Evolutionary conservation across 768 basidiomycete species (phyloP), one percentile per base, ranked within the genome.

Genomic region (Lepiota brunneoincarnata): DNA sequence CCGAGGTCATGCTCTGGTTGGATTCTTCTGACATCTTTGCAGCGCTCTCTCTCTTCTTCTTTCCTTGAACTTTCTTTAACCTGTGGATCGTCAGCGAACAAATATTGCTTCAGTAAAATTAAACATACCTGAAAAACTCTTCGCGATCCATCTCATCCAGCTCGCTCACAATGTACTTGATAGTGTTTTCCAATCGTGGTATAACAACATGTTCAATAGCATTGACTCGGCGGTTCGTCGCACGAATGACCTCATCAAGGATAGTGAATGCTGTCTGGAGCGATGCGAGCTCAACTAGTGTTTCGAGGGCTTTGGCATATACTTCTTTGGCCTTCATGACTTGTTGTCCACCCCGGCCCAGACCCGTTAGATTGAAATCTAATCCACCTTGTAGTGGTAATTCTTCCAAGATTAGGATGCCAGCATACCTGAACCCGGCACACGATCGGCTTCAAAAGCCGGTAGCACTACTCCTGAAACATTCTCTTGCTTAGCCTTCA

Each of bases 141-240:
- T 93, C 91, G 58, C 93, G 82, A 71, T 99, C 97, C 94, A 97
- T 98, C 71, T 99, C 97, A 63, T 98, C 97, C 57, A 99, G 74
- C 67, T 99, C 97, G 54, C 93, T 96, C 64, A 93, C 80, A 67
- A 99, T 98, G 68, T 98, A 99, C 64, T 91, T 92, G 77, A 99
- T 93, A 12, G 97, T 98, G 70, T 98, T 98, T 42, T 98, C 96
- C 46, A 99, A 74, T 40, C 89, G 82, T 15, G 97, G 97, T 54
- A 99, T 98, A 62, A 99, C 78, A 59, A 99, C 86, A 67, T 99
- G 93, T 63, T 99, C 97, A 59, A 99, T 96, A 2, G 97, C 97
- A 65, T 99, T 99, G 37, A 99, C 97, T 58, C 97, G 86, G 48
- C 97, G 90, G 70, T 98, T 99, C 35, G 97, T 98, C n/a, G 95